Evolutionary conservation across 176 grass and related monocot species (phyloP), one percentile per base, ranked within the genome.

Genomic region (Musa troglodytarum): DNA sequence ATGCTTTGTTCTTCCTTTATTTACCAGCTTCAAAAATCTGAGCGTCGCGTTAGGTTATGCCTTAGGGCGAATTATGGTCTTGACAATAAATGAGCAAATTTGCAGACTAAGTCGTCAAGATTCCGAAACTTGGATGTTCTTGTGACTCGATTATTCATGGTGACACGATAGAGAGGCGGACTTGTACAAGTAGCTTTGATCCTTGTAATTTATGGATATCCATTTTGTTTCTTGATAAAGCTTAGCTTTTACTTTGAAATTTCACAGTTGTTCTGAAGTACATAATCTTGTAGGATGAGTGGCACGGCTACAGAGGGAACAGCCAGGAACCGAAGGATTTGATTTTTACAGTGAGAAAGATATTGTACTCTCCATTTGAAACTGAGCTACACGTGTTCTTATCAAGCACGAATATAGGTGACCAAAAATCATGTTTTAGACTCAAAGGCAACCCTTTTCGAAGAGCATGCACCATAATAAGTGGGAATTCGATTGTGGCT

Each of bases 381-480:
- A 78, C 82, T 63, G 90, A 91, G 74, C 21, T 94, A 68, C 61
- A 91, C 86, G 84, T 94, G 28, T 82, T 91, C 77, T 61, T 87
- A 73, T 24, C 78, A 74, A 77, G 64, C 65, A 87, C 56, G 84
- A 79, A 72, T 22, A 52, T 23, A 20, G 79, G 81, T 58, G 80
- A 91, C 77, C 70, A 34, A 63, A 89, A 94, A 86, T 82, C 80
- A 69, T 82, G 34, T 52, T 99, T 82, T 74, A 78, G 85, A 51
- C 71, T 99, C 55, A 76, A 85, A 69, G 95, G 95, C 80, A 94
- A 84, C 72, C 77, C 84, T 72, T 99, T 76, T 65, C 59, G 79
- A 50, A 89, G 95, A 84, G 85, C 88, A 13, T 99, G 95, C 84
- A 94, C 88, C 17, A 86, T 99, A 72, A 87, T 93, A 81, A 82